phyloP scores from a whole-genome alignment of 1,284 basidiomycete genomes.

The Mixia osmundae region DNA sequence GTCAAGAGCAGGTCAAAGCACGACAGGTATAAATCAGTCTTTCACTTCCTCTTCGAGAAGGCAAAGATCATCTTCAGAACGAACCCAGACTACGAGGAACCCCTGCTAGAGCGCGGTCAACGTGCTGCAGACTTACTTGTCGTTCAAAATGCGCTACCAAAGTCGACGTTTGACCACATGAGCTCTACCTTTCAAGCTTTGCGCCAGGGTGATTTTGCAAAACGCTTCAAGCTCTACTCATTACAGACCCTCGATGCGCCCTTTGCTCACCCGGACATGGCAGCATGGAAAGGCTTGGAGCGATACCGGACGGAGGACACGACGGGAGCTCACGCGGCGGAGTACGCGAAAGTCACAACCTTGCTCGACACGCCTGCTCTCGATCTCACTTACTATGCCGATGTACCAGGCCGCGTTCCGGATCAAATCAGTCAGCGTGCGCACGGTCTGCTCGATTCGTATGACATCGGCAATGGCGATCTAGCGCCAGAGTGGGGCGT shows the following conservation, averaged over 20 bases:
- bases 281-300: constrained; percentile 25
- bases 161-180: too few species aligned
- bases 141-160: not conserved
- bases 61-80: constrained; percentile 42
- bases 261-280: too few species aligned
- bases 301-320: too few species aligned
- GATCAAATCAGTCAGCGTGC: not conserved
- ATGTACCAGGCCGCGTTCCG: constrained; percentile 27
- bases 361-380: constrained; percentile 50
- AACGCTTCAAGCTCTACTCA: too few species aligned
- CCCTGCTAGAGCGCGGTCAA: constrained; percentile 6
- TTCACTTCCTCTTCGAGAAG: constrained; percentile 43
- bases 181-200: too few species aligned
- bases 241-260: too few species aligned
- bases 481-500: constrained; percentile 76
- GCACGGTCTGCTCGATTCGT: constrained; percentile 14
- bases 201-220: too few species aligned
- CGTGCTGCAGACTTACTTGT: not conserved
- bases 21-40: constrained; percentile 55
- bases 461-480: constrained; percentile 64
- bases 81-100: constrained; percentile 43
- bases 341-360: constrained; percentile 67
- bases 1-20: constrained; percentile 50
- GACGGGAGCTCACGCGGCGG: constrained; percentile 22
- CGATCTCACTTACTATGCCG: constrained; percentile 60